These are phyloP conservation scores for Persicaria tinctoria DNA, from an alignment of 148 eudicot species.

Conservation along the genomic window DNA sequence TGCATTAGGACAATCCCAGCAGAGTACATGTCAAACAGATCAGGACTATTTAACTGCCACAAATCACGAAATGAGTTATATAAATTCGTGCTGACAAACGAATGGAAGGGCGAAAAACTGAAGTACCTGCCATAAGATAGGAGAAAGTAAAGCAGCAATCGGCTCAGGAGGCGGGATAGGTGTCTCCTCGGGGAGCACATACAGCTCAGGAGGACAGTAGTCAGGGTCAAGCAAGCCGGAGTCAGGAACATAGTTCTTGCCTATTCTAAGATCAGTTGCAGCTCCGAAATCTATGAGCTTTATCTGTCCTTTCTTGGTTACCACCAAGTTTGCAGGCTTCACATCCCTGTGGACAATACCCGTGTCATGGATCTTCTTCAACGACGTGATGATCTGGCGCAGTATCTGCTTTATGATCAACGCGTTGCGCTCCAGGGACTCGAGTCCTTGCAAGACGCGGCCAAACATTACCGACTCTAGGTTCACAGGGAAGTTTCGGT, in stretches of 20 bases:
- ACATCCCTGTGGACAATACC: conserved; percentile 96
- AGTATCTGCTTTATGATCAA: conserved; percentile 83
- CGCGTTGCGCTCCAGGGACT: conserved; percentile 60
- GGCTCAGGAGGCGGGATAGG: conserved; percentile 98
- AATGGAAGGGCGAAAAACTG: neutral
- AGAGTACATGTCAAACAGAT: conserved; percentile 90
- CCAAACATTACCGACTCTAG: conserved; percentile 83
- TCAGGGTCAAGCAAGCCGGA: conserved; percentile 85
- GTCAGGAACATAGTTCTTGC: conserved; percentile 79
- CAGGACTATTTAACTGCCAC: conserved; percentile 90
- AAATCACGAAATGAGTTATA: neutral
- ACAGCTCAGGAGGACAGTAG: conserved; percentile 92
- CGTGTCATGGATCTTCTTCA: conserved; percentile 81
- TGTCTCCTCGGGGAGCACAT: conserved; percentile 91
- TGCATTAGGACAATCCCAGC: conserved; percentile 91
- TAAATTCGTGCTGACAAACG: neutral
- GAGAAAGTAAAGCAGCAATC: conserved; percentile 87
- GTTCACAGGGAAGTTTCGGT: conserved; percentile 71
- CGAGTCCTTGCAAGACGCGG: conserved; percentile 66
- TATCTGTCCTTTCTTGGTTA: conserved; percentile 85
- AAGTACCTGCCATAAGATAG: conserved; percentile 84
- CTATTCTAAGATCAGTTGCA: conserved; percentile 88
- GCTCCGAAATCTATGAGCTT: conserved; percentile 97
- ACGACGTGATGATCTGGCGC: conserved; percentile 86
- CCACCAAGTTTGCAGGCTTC: conserved; percentile 89